phyloP scores from a whole-genome alignment of 1,284 basidiomycete species.

The Puccinia novopanici region DNA sequence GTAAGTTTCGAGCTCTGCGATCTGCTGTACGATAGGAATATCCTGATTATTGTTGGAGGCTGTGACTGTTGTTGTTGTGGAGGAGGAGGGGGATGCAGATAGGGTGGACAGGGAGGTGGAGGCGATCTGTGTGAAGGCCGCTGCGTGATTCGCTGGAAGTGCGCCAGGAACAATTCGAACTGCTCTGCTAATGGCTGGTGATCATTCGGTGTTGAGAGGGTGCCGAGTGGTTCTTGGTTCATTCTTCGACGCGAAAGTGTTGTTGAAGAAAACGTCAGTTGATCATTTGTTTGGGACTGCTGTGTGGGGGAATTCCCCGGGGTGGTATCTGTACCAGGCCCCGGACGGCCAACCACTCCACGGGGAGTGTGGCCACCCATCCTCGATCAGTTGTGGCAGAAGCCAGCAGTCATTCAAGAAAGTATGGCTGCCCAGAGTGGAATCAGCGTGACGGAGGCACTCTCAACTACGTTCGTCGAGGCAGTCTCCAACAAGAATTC shows the following conservation, averaged over 20 bases:
- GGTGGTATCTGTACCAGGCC: no score
- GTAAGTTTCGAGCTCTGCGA: slow-evolving; percentile 22
- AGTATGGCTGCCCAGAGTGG: slow-evolving; percentile 48
- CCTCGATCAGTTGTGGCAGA: no score
- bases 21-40: not conserved
- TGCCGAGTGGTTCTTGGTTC: not conserved
- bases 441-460: slow-evolving; percentile 26
- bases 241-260: not conserved
- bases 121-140: slow-evolving; percentile 39
- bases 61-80: slow-evolving; percentile 9
- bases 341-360: no score
- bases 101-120: slow-evolving; percentile 8
- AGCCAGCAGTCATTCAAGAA: not conserved
- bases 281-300: no score
- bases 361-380: no score
- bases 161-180: slow-evolving; percentile 31
- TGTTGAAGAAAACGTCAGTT: no score
- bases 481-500: slow-evolving; percentile 22
- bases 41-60: slow-evolving; percentile 8
- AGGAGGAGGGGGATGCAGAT: no score
- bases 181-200: slow-evolving; percentile 26
- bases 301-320: no score
- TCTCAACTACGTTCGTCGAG: slow-evolving; percentile 31
- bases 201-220: slow-evolving; percentile 1
- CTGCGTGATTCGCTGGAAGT: slow-evolving; percentile 30